Evolutionary conservation across 257 asterid genomes (phyloP).

Genomic region (Petunia axillaris): DNA sequence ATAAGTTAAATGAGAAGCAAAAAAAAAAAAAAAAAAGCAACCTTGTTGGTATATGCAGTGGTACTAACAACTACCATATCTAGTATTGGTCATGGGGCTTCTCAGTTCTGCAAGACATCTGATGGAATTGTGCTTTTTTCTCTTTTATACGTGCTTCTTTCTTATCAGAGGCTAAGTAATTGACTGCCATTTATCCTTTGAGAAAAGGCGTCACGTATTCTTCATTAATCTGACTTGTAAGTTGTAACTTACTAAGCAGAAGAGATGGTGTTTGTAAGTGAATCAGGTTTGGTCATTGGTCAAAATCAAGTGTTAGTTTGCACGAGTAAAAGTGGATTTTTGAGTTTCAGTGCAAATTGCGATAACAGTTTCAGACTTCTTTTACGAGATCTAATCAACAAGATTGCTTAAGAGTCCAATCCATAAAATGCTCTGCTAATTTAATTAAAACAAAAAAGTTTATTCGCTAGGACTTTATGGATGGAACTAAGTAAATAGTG

Average conservation of each 20-base stretch:
- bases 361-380: not conserved
- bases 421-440: not conserved
- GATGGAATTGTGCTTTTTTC: constrained; percentile 65
- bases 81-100: constrained; percentile 44
- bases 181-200: constrained; percentile 13
- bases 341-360: not conserved
- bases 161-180: not conserved
- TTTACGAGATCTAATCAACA: not conserved
- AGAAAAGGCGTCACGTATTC: not conserved
- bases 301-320: constrained; percentile 19
- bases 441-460: no score
- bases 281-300: constrained; percentile 23
- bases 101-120: constrained; percentile 42
- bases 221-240: not conserved
- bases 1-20: not conserved
- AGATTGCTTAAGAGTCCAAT: constrained; percentile 15
- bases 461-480: no score
- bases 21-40: not conserved
- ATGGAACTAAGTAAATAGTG: no score
- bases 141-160: constrained; percentile 32
- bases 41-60: constrained; percentile 1
- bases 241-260: constrained; percentile 11
- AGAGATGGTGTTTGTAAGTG: constrained; percentile 7
- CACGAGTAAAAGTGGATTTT: constrained; percentile 5
- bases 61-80: constrained; percentile 35